phyloP scores from a whole-genome alignment of 768 basidiomycete species.

The Podaxis rugospora region DNA sequence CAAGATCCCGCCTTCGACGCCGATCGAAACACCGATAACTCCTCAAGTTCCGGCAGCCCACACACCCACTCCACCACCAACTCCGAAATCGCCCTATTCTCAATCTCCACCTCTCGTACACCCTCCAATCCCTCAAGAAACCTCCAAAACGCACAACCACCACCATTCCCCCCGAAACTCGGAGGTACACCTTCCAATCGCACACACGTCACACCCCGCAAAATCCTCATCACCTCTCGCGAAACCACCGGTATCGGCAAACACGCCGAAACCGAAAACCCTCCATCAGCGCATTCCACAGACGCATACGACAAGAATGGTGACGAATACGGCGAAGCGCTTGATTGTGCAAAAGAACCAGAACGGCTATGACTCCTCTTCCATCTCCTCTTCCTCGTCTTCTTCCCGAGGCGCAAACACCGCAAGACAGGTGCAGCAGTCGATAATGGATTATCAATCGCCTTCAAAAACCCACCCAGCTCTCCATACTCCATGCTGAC shows the following conservation, averaged over 20 bases:
- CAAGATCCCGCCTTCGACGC: neutral
- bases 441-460: neutral
- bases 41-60: slow-evolving; percentile 3
- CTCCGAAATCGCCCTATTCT: neutral
- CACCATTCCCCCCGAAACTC: neutral
- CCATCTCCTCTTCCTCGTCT: neutral
- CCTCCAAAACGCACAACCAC: neutral
- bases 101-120: neutral
- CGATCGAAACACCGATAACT: neutral
- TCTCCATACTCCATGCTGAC: neutral
- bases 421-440: neutral
- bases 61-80: neutral
- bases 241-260: neutral
- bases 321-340: neutral
- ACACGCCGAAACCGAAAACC: neutral
- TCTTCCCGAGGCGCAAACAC: neutral
- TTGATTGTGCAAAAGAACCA: neutral
- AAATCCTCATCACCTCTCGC: neutral
- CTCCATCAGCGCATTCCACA: neutral
- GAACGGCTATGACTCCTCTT: neutral
- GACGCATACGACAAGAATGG: neutral
- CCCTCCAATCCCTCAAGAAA: neutral
- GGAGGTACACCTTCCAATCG: neutral
- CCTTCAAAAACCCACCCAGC: neutral
- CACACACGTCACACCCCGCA: neutral